These are phyloP conservation scores for Spirogloea muscicola DNA, from an alignment of 139 green algal species.

Conservation along the genomic window DNA sequence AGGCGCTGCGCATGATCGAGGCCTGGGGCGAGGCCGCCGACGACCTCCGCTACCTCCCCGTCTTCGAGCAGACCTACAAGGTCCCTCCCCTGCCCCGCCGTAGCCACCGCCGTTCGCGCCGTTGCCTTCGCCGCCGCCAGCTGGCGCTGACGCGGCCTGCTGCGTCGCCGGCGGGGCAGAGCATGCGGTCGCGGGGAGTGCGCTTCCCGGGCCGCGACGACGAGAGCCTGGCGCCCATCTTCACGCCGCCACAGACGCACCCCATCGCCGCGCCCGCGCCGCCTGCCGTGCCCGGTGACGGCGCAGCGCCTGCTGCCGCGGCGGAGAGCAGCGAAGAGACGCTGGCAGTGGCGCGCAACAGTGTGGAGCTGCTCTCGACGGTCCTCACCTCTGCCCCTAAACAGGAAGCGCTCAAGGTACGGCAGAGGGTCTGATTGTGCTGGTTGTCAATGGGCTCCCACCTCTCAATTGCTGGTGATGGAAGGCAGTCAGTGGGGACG, in stretches of 20 bases:
- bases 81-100: slow-evolving; percentile 3
- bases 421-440: no score
- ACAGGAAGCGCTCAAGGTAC: slow-evolving; percentile 19
- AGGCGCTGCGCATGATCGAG: slow-evolving; percentile 31
- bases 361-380: slow-evolving; percentile 24
- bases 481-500: no score
- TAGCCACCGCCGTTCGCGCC: no score
- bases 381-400: slow-evolving; percentile 25
- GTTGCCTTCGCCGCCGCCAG: no score
- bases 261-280: slow-evolving; percentile 3
- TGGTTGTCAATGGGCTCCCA: no score
- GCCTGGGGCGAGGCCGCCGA: slow-evolving; percentile 33
- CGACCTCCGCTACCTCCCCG: slow-evolving; percentile 25
- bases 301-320: neutral
- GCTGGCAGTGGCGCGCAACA: slow-evolving; percentile 19
- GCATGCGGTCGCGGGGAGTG: slow-evolving; percentile 11
- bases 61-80: slow-evolving; percentile 42
- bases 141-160: no score
- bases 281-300: no score
- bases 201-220: slow-evolving; percentile 16
- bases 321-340: slow-evolving; percentile 8
- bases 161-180: no score
- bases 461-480: no score
- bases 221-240: slow-evolving; percentile 38
- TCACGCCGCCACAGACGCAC: slow-evolving; percentile 23